These are phyloP conservation scores for Naganishia antarctica DNA, from an alignment of 768 basidiomycete genomes.

Conservation along the genomic window DNA sequence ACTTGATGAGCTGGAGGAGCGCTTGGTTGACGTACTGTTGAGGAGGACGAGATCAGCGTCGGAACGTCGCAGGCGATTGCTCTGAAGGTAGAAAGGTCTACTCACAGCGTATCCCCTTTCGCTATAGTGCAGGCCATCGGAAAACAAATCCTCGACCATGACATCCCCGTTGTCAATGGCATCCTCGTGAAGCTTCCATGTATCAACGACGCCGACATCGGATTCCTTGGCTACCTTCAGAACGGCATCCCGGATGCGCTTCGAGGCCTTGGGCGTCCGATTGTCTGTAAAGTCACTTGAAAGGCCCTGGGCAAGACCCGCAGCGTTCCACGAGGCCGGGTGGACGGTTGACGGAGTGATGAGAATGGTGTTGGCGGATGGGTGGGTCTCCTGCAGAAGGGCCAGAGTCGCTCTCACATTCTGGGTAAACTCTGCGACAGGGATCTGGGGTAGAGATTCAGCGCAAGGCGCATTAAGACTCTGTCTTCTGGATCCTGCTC, in stretches of 20 bases:
- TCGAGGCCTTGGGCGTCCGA: neutral
- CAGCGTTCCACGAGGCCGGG: neutral
- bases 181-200: slow-evolving; percentile 9
- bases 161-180: neutral
- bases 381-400: slow-evolving; percentile 10
- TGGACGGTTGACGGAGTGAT: slow-evolving; percentile 4
- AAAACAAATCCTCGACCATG: slow-evolving; percentile 10
- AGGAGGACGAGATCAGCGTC: neutral
- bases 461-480: too few relatives aligned
- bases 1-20: neutral
- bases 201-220: neutral
- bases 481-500: neutral
- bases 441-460: neutral
- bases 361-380: neutral
- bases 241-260: slow-evolving; percentile 6
- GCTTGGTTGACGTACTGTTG: slow-evolving; percentile 6
- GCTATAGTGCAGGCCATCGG: slow-evolving; percentile 22
- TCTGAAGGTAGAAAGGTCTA: too few relatives aligned
- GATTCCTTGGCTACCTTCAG: slow-evolving; percentile 4
- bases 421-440: slow-evolving; percentile 3
- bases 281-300: neutral
- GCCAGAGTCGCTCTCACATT: slow-evolving; percentile 6
- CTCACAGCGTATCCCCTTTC: slow-evolving; percentile 15
- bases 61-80: too few relatives aligned
- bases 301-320: neutral